Conservation (phyloP, 1,284 basidiomycete genomes). For the Stereum hirsutum region DNA sequence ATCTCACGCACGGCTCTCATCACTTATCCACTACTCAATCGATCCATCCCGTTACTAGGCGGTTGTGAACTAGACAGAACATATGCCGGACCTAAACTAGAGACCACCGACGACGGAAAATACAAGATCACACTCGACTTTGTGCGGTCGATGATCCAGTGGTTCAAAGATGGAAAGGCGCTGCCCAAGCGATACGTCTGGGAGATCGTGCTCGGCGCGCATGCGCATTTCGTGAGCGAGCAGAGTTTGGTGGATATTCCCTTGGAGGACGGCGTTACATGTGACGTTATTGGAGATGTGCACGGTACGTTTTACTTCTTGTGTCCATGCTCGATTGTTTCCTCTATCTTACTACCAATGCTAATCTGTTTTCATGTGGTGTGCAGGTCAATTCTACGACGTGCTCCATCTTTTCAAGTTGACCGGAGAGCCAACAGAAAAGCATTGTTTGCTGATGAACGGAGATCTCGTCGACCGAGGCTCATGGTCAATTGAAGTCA, state of each 20-base stretch:
- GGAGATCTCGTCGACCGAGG: slow-evolving; percentile 97
- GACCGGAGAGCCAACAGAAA: slow-evolving; percentile 77
- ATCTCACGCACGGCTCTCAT: no score
- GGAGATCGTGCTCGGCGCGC: slow-evolving; percentile 92
- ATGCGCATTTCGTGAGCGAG: slow-evolving; percentile 70
- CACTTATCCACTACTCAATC: no score
- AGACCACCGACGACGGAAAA: slow-evolving; percentile 45
- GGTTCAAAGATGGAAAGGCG: slow-evolving; percentile 89
- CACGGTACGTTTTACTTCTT: slow-evolving; percentile 47
- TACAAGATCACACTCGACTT: slow-evolving; percentile 74
- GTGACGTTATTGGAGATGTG: slow-evolving; percentile 90
- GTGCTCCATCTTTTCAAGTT: slow-evolving; percentile 82
- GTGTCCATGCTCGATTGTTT: neutral
- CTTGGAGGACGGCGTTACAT: slow-evolving; percentile 72
- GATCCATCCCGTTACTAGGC: slow-evolving; percentile 28
- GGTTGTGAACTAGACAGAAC: slow-evolving; percentile 63
- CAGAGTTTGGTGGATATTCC: slow-evolving; percentile 76
- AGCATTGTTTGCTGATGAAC: slow-evolving; percentile 87
- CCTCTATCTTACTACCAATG: no score
- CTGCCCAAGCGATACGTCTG: slow-evolving; percentile 85
- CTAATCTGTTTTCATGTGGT: no score
- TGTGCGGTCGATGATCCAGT: slow-evolving; percentile 79
- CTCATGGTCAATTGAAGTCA: slow-evolving; percentile 96
- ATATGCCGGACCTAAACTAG: slow-evolving; percentile 64
- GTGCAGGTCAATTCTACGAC: slow-evolving; percentile 87